Conservation (phyloP, 106 monocot species). For the Acanthochlamys bracteata region DNA sequence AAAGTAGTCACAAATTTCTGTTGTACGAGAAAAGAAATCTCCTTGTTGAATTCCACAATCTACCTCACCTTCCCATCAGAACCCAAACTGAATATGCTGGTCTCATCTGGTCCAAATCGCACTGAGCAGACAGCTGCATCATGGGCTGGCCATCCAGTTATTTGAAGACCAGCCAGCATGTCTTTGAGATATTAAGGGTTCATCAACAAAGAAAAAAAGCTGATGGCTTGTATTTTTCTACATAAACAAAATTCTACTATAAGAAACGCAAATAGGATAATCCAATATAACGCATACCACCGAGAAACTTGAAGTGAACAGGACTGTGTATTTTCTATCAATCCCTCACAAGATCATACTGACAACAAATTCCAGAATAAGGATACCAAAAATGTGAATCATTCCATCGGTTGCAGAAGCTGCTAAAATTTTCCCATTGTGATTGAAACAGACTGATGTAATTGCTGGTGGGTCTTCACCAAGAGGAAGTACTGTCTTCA, state of each 20-base stretch:
- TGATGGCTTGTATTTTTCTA: too few species aligned
- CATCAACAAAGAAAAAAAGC: neutral
- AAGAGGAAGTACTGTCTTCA: slow-evolving; percentile 86
- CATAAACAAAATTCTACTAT: too few species aligned
- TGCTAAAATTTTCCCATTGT: slow-evolving; percentile 97
- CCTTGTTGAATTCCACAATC: too few species aligned
- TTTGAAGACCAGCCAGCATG: slow-evolving; percentile 86
- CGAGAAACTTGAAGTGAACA: too few species aligned
- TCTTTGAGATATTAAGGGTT: slow-evolving; percentile 45
- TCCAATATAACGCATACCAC: too few species aligned
- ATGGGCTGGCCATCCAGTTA: slow-evolving; percentile 99
- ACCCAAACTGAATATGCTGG: slow-evolving; percentile 94
- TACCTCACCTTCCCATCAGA: slow-evolving; percentile 82
- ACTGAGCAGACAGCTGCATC: slow-evolving; percentile 80
- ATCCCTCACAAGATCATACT: too few species aligned
- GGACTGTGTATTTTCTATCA: too few species aligned
- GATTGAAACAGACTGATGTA: slow-evolving; percentile 88
- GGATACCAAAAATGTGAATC: slow-evolving; percentile 99
- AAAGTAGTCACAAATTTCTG: too few species aligned
- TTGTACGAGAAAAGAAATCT: too few species aligned
- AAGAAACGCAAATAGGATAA: too few species aligned
- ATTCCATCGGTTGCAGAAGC: slow-evolving; percentile 91
- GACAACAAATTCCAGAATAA: slow-evolving; percentile 5
- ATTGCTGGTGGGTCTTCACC: slow-evolving; percentile 97
- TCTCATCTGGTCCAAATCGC: slow-evolving; percentile 94